Evolutionary conservation across 2,329 filamentous ascomycete genomes (phyloP).

Genomic region (Clonostachys solani): DNA sequence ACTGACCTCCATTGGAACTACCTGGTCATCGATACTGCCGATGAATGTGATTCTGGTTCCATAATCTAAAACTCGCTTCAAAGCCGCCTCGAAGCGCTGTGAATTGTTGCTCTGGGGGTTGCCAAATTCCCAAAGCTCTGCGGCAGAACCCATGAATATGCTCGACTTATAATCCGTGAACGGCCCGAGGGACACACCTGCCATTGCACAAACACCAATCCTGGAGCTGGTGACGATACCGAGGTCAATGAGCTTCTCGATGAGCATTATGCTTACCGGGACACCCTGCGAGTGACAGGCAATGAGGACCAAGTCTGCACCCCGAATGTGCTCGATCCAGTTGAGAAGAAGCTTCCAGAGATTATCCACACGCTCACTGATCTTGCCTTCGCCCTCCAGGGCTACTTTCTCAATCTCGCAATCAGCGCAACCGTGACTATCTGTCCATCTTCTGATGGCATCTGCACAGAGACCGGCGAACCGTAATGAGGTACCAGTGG

Average conservation of each 20-base stretch:
- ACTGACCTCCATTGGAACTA: conserved; percentile 82
- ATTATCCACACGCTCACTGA: conserved; percentile 83
- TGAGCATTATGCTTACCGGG: conserved; percentile 85
- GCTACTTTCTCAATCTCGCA: conserved; percentile 90
- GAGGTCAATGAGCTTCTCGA: conserved; percentile 88
- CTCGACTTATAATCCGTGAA: conserved; percentile 89
- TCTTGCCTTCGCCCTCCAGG: conserved; percentile 90
- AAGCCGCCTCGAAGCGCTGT: conserved; percentile 70
- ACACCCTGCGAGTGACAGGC: conserved; percentile 96
- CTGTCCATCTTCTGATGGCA: conserved; percentile 79
- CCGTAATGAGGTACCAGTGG: conserved; percentile 89
- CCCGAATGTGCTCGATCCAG: conserved; percentile 86
- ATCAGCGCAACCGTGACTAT: conserved; percentile 66
- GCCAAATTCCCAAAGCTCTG: conserved; percentile 91
- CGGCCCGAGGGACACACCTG: conserved; percentile 88
- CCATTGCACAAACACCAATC: conserved; percentile 84
- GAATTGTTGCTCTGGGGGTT: conserved; percentile 78
- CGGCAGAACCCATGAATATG: conserved; percentile 85
- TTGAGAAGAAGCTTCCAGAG: conserved; percentile 93
- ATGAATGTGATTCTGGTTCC: conserved; percentile 83
- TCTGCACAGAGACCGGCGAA: conserved; percentile 86
- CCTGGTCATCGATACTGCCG: conserved; percentile 93
- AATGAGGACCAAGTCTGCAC: conserved; percentile 85
- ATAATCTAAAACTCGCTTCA: conserved; percentile 70
- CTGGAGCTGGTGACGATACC: conserved; percentile 74